Conservation (phyloP, 352 stramenopile genomes). For the Phytophthora litchii region DNA sequence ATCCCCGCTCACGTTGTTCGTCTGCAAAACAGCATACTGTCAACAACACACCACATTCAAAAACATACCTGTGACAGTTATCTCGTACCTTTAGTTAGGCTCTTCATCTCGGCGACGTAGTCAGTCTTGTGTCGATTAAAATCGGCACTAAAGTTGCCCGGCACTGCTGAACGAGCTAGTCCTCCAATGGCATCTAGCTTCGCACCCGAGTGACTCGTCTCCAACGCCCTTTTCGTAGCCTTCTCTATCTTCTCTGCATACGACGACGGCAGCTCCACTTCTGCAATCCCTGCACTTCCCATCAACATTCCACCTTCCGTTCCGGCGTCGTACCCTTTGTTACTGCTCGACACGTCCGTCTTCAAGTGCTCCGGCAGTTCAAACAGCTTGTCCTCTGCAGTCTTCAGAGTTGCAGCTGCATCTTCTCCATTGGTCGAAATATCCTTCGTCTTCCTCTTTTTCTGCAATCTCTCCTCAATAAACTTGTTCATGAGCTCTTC, state of each 20-base stretch:
- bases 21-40: slow-evolving; percentile 41
- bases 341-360: slow-evolving; percentile 42
- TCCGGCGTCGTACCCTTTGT: slow-evolving; percentile 43
- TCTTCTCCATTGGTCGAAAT: not conserved
- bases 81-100: slow-evolving; percentile 55
- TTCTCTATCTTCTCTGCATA: slow-evolving; percentile 59
- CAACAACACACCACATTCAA: slow-evolving; percentile 2
- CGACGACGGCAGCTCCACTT: slow-evolving; percentile 69
- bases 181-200: slow-evolving; percentile 32
- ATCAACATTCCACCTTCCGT: slow-evolving; percentile 72
- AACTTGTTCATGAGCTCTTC: slow-evolving; percentile 87
- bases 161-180: slow-evolving; percentile 61
- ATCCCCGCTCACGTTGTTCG: slow-evolving; percentile 71
- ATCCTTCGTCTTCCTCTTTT: slow-evolving; percentile 31
- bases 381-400: slow-evolving; percentile 74
- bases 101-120: slow-evolving; percentile 75
- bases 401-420: slow-evolving; percentile 24
- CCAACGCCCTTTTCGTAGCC: slow-evolving; percentile 58
- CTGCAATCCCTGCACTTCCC: slow-evolving; percentile 79
- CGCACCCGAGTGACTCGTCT: slow-evolving; percentile 10
- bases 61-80: not conserved
- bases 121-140: slow-evolving; percentile 78
- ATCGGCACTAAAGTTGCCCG: slow-evolving; percentile 78
- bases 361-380: slow-evolving; percentile 65
- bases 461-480: slow-evolving; percentile 77